Percentiles rank a stretch among this genome's conserved stretches.
These are phyloP conservation scores for Phytophthora rubi DNA, from an alignment of 352 stramenopile genomes.

Conservation along the genomic window DNA sequence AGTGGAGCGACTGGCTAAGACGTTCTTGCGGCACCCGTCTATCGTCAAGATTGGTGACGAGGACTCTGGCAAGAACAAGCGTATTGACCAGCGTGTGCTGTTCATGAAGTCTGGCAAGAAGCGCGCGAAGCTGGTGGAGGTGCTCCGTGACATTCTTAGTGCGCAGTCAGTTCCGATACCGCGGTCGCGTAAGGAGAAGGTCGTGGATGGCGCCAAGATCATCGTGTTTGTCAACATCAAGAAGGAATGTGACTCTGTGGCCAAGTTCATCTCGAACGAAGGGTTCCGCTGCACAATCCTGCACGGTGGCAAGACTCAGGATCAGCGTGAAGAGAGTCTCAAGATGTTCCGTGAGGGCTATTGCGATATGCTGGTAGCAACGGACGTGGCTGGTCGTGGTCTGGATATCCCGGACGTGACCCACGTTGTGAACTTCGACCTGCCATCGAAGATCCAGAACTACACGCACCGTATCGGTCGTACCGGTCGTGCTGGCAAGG, in stretches of 20 bases:
- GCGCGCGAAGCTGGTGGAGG: slow-evolving; percentile 83
- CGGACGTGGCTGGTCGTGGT: slow-evolving; percentile 95
- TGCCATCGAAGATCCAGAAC: slow-evolving; percentile 97
- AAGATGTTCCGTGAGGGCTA: slow-evolving; percentile 90
- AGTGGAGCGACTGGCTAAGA: slow-evolving; percentile 97
- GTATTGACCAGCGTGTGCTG: slow-evolving; percentile 96
- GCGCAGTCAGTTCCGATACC: slow-evolving; percentile 49
- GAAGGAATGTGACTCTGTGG: slow-evolving; percentile 97
- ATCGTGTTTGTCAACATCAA: slow-evolving; percentile 99
- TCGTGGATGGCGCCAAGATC: slow-evolving; percentile 91
- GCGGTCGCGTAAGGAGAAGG: slow-evolving; percentile 71
- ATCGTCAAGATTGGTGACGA: slow-evolving; percentile 98
- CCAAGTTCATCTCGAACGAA: slow-evolving; percentile 90
- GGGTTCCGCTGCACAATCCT: slow-evolving; percentile 95
- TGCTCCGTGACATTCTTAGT: slow-evolving; percentile 87
- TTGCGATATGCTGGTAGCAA: slow-evolving; percentile 93
- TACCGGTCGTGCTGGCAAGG: slow-evolving; percentile 97
- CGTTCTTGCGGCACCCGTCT: slow-evolving; percentile 96
- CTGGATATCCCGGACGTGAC: slow-evolving; percentile 99
- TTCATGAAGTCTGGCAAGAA: slow-evolving; percentile 95
- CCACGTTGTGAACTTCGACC: slow-evolving; percentile 99
- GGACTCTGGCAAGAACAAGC: slow-evolving; percentile 98
- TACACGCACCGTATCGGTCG: slow-evolving; percentile 99
- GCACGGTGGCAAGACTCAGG: slow-evolving; percentile 97
- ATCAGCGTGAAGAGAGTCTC: slow-evolving; percentile 94